phyloP scores from a whole-genome alignment of 441 rosid genomes.

The Manihot esculenta region DNA sequence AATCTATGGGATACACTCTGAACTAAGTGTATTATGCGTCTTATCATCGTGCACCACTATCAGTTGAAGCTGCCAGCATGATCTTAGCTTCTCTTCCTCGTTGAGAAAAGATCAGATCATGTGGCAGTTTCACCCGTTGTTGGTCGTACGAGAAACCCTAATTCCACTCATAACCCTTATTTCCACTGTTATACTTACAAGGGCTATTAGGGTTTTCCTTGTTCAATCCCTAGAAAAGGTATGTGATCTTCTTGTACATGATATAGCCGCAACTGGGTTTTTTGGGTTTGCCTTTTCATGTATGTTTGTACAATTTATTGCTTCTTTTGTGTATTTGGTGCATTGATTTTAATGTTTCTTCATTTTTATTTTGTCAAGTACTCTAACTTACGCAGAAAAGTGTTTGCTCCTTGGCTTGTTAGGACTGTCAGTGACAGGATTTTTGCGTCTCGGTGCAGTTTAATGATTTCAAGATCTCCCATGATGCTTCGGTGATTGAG shows the following conservation, averaged over 20 bases:
- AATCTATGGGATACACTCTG: too few relatives aligned
- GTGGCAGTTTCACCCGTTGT: constrained; percentile 88
- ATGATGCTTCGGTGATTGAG: constrained; percentile 35
- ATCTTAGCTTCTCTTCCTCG: constrained; percentile 56
- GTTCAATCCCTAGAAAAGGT: constrained; percentile 27
- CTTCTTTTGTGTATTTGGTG: constrained; percentile 2
- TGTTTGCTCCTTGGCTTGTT: constrained; percentile 15
- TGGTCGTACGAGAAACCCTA: constrained; percentile 51
- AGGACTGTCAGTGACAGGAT: constrained; percentile 32
- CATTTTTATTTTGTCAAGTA: not conserved
- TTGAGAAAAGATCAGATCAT: constrained; percentile 72
- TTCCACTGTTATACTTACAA: not conserved
- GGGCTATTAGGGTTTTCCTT: constrained; percentile 19
- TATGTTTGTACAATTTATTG: not conserved
- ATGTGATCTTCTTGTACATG: constrained; percentile 12
- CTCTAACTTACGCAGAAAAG: constrained; percentile 3
- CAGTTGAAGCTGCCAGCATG: constrained; percentile 99
- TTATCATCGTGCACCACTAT: constrained; percentile 53
- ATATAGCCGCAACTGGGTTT: constrained; percentile 24
- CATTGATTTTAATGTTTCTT: constrained; percentile 16
- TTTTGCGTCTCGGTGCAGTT: constrained; percentile 37
- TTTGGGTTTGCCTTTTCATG: constrained; percentile 7
- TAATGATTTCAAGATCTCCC: constrained; percentile 36
- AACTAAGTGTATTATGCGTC: not conserved
- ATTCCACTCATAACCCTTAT: constrained; percentile 28